Evolutionary conservation across 2,329 filamentous ascomycete species (phyloP).

Genomic region (Colletotrichum sp.): DNA sequence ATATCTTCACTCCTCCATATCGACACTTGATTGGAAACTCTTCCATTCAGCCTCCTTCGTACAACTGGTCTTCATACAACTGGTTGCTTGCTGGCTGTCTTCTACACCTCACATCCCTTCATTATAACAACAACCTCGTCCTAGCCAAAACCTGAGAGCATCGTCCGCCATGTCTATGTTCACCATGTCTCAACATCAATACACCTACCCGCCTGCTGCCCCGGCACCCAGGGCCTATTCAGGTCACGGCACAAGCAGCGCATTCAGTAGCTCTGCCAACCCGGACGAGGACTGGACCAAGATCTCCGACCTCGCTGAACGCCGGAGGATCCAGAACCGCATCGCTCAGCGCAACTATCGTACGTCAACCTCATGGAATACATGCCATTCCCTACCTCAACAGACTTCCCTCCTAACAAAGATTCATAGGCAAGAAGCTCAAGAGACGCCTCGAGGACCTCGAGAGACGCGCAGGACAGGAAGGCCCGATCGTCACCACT

Average conservation of each 20-base stretch:
- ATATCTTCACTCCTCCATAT: background rate
- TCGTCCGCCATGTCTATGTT: conserved; percentile 39
- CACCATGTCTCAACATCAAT: conserved; percentile 48
- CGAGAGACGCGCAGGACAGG: conserved; percentile 74
- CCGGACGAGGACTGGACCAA: conserved; percentile 99
- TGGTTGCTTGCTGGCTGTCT: background rate
- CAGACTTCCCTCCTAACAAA: background rate
- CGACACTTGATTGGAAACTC: background rate
- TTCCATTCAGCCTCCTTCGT: background rate
- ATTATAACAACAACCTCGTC: background rate
- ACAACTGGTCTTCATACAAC: background rate
- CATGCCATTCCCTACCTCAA: conserved; percentile 23
- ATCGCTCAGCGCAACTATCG: conserved; percentile 98
- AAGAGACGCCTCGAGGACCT: conserved; percentile 88
- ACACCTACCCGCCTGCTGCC: conserved; percentile 41
- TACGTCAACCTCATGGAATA: conserved; percentile 50
- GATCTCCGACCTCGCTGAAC: conserved; percentile 95
- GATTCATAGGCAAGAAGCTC: conserved; percentile 79
- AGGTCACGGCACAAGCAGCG: conserved; percentile 84
- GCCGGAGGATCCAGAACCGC: conserved; percentile 93
- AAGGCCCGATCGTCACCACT: conserved; percentile 43
- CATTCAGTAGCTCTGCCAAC: conserved; percentile 92
- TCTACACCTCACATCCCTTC: background rate
- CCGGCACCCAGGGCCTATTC: conserved; percentile 68
- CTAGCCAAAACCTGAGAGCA: background rate